These are phyloP conservation scores for Mycena rosella DNA, from an alignment of 768 basidiomycete genomes.

Conservation along the genomic window DNA sequence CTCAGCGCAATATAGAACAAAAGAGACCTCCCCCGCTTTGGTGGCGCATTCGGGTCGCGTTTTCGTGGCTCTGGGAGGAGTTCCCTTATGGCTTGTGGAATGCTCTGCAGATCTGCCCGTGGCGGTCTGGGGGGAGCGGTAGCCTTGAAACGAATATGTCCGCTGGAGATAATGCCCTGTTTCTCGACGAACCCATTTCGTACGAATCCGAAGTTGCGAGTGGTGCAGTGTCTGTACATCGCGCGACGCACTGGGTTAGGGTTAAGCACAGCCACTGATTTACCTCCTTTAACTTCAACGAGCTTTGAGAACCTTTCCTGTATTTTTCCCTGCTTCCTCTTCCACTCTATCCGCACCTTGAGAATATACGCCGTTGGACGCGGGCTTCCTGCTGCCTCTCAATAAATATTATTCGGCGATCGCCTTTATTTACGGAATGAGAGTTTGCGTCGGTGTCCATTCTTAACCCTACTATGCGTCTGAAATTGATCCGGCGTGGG, in stretches of 20 bases:
- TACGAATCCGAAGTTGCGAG: conserved; percentile 8
- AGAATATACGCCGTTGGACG: too few species aligned
- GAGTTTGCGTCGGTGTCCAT: too few species aligned
- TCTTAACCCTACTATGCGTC: too few species aligned
- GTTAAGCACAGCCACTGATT: conserved; percentile 22
- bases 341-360: too few species aligned
- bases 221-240: conserved; percentile 15
- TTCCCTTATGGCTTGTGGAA: conserved; percentile 28
- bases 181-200: conserved; percentile 11
- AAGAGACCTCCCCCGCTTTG: neutral
- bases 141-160: conserved; percentile 32
- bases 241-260: too few species aligned
- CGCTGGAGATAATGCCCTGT: neutral
- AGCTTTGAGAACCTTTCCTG: too few species aligned
- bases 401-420: too few species aligned
- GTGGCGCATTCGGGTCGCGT: conserved; percentile 24
- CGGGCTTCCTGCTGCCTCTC: too few species aligned
- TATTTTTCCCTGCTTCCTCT: neutral
- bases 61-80: conserved; percentile 24
- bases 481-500: too few species aligned
- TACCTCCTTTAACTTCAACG: neutral
- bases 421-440: too few species aligned
- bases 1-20: conserved; percentile 25
- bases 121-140: conserved; percentile 26
- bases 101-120: conserved; percentile 33